Evolutionary conservation across 2,329 filamentous ascomycete genomes (phyloP).

Genomic region (Fusarium equiseti): DNA sequence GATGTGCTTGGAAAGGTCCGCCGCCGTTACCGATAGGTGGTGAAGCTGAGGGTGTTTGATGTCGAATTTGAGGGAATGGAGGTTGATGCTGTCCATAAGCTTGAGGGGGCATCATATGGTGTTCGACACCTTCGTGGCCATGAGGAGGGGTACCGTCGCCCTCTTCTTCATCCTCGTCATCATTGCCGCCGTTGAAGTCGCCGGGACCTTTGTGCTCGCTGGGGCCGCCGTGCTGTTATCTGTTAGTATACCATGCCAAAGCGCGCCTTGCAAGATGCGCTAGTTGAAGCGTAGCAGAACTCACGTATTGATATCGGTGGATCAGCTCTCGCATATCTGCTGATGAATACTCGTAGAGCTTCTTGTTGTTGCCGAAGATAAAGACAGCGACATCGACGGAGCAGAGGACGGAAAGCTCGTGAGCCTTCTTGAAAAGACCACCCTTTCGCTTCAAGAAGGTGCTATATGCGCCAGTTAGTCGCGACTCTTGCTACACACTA

Average conservation of each 20-base stretch:
- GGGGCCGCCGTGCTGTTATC: slow-evolving; percentile 82
- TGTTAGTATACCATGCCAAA: slow-evolving; percentile 14
- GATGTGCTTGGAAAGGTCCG: slow-evolving; percentile 70
- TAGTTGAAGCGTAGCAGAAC: slow-evolving; percentile 53
- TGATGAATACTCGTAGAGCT: slow-evolving; percentile 97
- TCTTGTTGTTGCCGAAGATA: slow-evolving; percentile 99
- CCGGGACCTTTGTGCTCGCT: slow-evolving; percentile 96
- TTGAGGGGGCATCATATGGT: slow-evolving; percentile 76
- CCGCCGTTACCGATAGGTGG: slow-evolving; percentile 87
- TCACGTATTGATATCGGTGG: slow-evolving; percentile 88
- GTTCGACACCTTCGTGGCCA: slow-evolving; percentile 67
- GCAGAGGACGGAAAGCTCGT: slow-evolving; percentile 97
- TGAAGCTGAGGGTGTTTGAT: slow-evolving; percentile 86
- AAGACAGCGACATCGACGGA: slow-evolving; percentile 99
- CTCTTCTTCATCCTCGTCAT: slow-evolving; percentile 86
- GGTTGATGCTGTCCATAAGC: slow-evolving; percentile 70
- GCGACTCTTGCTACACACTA: slow-evolving; percentile 1
- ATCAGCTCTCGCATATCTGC: slow-evolving; percentile 93
- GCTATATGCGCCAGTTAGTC: slow-evolving; percentile 60
- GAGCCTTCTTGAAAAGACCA: slow-evolving; percentile 98
- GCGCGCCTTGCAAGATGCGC: slow-evolving; percentile 9
- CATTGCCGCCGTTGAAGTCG: slow-evolving; percentile 89
- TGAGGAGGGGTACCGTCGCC: slow-evolving; percentile 77
- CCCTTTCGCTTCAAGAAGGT: slow-evolving; percentile 99
- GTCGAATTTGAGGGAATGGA: slow-evolving; percentile 83